phyloP scores from a whole-genome alignment of 257 asterid species.

The Datura wrightii region DNA sequence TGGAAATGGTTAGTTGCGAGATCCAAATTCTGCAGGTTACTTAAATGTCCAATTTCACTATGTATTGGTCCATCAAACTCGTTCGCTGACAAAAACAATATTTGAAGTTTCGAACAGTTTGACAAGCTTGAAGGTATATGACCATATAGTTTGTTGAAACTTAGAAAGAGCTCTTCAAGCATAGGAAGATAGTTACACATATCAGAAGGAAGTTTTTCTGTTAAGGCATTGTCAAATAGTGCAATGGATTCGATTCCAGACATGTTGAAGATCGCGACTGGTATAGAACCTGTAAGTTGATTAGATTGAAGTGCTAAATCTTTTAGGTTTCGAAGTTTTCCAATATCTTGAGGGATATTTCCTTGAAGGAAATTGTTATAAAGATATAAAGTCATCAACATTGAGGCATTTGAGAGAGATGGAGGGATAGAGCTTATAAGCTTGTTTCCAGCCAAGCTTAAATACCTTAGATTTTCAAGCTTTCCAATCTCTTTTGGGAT shows the following conservation, averaged over 20 bases:
- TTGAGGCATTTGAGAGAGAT: constrained; percentile 24
- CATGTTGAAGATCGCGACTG: neutral
- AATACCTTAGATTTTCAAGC: neutral
- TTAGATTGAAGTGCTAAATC: neutral
- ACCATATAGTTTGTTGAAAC: neutral
- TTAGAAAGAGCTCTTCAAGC: neutral
- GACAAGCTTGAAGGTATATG: neutral
- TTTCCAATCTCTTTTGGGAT: constrained; percentile 27
- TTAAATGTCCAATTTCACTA: neutral
- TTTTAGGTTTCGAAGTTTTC: neutral
- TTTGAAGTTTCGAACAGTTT: neutral
- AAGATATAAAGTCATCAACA: neutral
- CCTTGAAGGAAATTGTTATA: neutral
- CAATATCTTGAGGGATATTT: constrained; percentile 3
- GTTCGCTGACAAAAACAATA: neutral
- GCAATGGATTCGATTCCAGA: neutral
- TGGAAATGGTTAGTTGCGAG: neutral
- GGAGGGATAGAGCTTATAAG: constrained; percentile 28
- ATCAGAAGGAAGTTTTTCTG: neutral
- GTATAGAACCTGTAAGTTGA: constrained; percentile 13
- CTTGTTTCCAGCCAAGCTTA: neutral
- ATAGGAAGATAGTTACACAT: neutral
- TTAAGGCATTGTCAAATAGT: neutral
- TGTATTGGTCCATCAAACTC: neutral
- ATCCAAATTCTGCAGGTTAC: neutral